Conservation (phyloP, 495 filamentous ascomycete genomes). For the Bacidia gigantensis region DNA sequence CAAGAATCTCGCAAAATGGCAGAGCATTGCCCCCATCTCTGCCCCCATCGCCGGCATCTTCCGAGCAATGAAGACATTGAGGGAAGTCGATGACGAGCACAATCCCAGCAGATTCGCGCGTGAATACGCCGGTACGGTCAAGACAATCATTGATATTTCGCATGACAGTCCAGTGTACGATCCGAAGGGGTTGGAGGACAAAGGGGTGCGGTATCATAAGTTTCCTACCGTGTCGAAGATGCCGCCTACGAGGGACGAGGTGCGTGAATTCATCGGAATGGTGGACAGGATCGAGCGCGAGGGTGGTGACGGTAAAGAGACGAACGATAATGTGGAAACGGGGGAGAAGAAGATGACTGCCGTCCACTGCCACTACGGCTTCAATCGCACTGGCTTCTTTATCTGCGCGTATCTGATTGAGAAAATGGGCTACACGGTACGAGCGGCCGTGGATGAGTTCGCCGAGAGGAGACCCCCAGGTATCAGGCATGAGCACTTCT, state of each 20-base stretch:
- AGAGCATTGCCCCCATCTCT: slow-evolving; percentile 62
- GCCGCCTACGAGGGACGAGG: slow-evolving; percentile 64
- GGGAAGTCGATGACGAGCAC: slow-evolving; percentile 74
- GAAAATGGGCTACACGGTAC: slow-evolving; percentile 52
- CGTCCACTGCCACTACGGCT: slow-evolving; percentile 93
- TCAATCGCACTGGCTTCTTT: slow-evolving; percentile 83
- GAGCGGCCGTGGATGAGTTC: slow-evolving; percentile 73
- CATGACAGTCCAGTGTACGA: slow-evolving; percentile 79
- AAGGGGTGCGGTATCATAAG: slow-evolving; percentile 68
- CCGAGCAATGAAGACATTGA: slow-evolving; percentile 74
- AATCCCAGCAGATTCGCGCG: slow-evolving; percentile 59
- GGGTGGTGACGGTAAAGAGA: no score
- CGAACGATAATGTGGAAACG: no score
- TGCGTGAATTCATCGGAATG: slow-evolving; percentile 60
- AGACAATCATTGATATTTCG: slow-evolving; percentile 75
- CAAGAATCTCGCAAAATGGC: slow-evolving; percentile 91
- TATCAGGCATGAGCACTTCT: slow-evolving; percentile 80
- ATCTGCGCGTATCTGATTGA: slow-evolving; percentile 88
- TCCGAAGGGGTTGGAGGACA: slow-evolving; percentile 54
- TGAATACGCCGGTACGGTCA: slow-evolving; percentile 50
- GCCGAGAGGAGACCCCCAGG: slow-evolving; percentile 58
- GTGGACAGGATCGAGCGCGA: no score
- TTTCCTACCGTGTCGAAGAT: slow-evolving; percentile 88
- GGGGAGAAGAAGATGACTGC: slow-evolving; percentile 40
- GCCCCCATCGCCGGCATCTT: slow-evolving; percentile 61